Conservation (phyloP, 495 filamentous ascomycete genomes). For the Aspergillus ellipticus region DNA sequence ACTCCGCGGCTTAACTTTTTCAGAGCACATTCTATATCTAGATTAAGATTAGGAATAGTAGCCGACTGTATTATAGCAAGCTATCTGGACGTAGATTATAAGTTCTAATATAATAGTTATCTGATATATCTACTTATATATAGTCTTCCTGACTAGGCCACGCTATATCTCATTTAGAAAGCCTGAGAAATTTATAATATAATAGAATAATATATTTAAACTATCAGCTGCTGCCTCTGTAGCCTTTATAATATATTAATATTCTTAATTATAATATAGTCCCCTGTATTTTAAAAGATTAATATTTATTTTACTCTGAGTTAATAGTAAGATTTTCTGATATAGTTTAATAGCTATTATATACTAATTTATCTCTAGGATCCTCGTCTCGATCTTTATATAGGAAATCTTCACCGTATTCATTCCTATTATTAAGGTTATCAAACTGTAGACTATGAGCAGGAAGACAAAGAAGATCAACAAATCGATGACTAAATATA, state of each 20-base stretch:
- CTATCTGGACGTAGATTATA: conserved; percentile 59
- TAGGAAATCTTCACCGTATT: conserved; percentile 54
- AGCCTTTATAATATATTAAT: conserved; percentile 63
- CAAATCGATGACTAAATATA: conserved; percentile 31
- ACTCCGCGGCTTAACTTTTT: conserved; percentile 27
- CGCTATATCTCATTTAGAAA: conserved; percentile 43
- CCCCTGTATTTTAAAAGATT: conserved; percentile 50
- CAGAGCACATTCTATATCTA: conserved; percentile 34
- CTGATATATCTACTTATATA: conserved; percentile 7
- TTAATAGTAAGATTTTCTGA: conserved; percentile 47
- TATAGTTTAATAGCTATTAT: not conserved
- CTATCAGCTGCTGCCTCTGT: conserved; percentile 49
- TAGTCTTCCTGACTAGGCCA: conserved; percentile 17
- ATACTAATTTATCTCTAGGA: conserved; percentile 31
- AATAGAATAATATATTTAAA: conserved; percentile 63
- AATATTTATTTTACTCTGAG: conserved; percentile 53
- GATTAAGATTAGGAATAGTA: conserved; percentile 64
- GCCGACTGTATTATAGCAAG: conserved; percentile 25
- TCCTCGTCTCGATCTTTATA: conserved; percentile 49
- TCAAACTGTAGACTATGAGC: conserved; percentile 45
- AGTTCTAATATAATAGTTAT: not conserved
- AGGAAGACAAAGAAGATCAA: conserved; percentile 38
- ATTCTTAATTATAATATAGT: conserved; percentile 61
- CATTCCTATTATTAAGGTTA: conserved; percentile 53
- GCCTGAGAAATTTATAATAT: conserved; percentile 56